phyloP scores from a whole-genome alignment of 495 filamentous ascomycete genomes.

The Penicillium steckii region DNA sequence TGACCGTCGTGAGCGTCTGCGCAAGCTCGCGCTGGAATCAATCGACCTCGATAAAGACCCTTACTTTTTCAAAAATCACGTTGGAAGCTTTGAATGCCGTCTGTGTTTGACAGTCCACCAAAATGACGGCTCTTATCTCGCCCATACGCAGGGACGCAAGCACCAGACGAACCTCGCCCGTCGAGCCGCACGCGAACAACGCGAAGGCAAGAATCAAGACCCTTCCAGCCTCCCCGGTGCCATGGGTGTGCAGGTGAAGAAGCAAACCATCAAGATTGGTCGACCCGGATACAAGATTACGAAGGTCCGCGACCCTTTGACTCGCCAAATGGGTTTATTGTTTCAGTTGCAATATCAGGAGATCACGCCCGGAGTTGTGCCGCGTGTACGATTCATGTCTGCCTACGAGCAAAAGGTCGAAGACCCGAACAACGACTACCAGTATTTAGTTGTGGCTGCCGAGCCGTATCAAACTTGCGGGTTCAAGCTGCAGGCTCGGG shows the following conservation, averaged over 20 bases:
- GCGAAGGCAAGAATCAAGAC: conserved; percentile 78
- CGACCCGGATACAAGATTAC: conserved; percentile 98
- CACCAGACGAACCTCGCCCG: conserved; percentile 99
- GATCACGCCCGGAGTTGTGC: conserved; percentile 70
- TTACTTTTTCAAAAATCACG: conserved; percentile 99
- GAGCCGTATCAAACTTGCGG: conserved; percentile 97
- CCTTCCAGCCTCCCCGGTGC: conserved; percentile 66
- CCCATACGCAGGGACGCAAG: conserved; percentile 97
- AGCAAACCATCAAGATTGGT: conserved; percentile 95
- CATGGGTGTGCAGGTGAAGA: conserved; percentile 77
- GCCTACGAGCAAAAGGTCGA: conserved; percentile 96
- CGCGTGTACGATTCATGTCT: conserved; percentile 93
- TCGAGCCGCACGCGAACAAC: conserved; percentile 88
- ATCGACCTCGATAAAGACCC: conserved; percentile 99
- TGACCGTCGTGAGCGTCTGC: conserved; percentile 93
- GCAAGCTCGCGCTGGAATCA: conserved; percentile 95
- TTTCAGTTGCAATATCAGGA: conserved; percentile 97
- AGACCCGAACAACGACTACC: conserved; percentile 87
- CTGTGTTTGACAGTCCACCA: conserved; percentile 99
- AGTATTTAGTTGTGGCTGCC: conserved; percentile 93
- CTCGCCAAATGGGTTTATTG: conserved; percentile 81
- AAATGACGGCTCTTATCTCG: conserved; percentile 98
- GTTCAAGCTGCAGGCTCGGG: conserved; percentile 93
- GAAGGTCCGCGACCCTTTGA: conserved; percentile 87
- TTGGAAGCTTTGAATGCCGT: conserved; percentile 96